Percentiles rank a stretch among this genome's conserved stretches.
phyloP scores from a whole-genome alignment of 1,284 basidiomycete species.

The Fomes fomentarius region DNA sequence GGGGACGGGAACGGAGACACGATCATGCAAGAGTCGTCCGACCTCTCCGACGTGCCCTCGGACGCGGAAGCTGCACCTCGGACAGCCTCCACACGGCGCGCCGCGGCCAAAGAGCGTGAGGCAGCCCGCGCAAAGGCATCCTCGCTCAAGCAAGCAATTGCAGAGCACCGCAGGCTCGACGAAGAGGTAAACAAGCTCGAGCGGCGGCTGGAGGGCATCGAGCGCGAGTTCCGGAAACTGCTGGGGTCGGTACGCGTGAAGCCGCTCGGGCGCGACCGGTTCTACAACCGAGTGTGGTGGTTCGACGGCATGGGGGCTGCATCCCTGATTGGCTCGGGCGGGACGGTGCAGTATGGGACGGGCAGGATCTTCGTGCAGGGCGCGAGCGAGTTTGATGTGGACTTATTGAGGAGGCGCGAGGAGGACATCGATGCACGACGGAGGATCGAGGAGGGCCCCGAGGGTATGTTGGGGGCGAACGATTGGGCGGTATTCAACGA shows the following conservation, averaged over 20 bases:
- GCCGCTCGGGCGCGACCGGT: constrained; percentile 90
- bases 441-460: constrained; percentile 76
- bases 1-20: constrained; percentile 54
- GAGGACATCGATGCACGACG: constrained; percentile 60
- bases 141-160: constrained; percentile 68
- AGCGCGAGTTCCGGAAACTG: constrained; percentile 91
- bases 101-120: constrained; percentile 77
- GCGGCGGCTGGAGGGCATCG: constrained; percentile 82
- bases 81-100: constrained; percentile 38
- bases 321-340: constrained; percentile 73
- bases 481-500: constrained; percentile 93
- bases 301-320: constrained; percentile 94
- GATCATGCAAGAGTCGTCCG: constrained; percentile 64
- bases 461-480: constrained; percentile 69
- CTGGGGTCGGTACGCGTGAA: constrained; percentile 84
- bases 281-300: constrained; percentile 97
- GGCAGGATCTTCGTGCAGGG: constrained; percentile 93
- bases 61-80: constrained; percentile 55
- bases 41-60: constrained; percentile 65
- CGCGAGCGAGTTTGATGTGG: constrained; percentile 76
- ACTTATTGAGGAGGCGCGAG: constrained; percentile 63
- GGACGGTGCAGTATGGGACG: constrained; percentile 82
- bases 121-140: constrained; percentile 74
- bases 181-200: constrained; percentile 87
- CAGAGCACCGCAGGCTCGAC: constrained; percentile 80